These are phyloP conservation scores for Trichoderma sp. DNA, from an alignment of 2,329 filamentous ascomycete species.

Conservation along the genomic window DNA sequence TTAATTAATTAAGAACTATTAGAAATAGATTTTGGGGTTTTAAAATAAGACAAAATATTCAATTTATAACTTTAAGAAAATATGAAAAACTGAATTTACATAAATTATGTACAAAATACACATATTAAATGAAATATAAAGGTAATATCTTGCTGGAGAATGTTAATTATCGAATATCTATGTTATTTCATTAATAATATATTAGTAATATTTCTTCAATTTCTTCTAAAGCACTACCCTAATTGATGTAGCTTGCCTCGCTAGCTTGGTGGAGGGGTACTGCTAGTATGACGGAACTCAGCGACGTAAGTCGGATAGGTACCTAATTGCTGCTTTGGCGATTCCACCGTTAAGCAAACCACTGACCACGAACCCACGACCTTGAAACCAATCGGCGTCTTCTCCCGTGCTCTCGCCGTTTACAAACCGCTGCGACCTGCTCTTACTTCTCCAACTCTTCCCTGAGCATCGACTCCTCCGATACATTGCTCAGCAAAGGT, in stretches of 20 bases:
- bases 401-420: neutral
- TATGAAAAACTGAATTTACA: neutral
- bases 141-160: neutral
- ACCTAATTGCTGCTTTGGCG: constrained; percentile 15
- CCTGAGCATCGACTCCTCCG: neutral
- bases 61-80: neutral
- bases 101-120: neutral
- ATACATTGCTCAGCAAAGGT: neutral
- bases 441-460: neutral
- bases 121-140: neutral
- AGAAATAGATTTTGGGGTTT: neutral
- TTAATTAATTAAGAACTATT: neutral
- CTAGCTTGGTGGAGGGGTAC: constrained; percentile 11
- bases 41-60: neutral
- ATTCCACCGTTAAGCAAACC: neutral
- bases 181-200: neutral
- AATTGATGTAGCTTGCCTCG: neutral
- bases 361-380: neutral
- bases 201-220: neutral
- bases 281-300: constrained; percentile 5
- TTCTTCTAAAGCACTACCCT: neutral
- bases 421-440: neutral
- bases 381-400: neutral
- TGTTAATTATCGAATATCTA: neutral
- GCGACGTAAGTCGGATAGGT: constrained; percentile 18